Percentiles rank a stretch among this genome's conserved stretches.
These are phyloP conservation scores for Chaetomium cochliodes DNA, from an alignment of 495 filamentous ascomycete genomes.

Conservation along the genomic window DNA sequence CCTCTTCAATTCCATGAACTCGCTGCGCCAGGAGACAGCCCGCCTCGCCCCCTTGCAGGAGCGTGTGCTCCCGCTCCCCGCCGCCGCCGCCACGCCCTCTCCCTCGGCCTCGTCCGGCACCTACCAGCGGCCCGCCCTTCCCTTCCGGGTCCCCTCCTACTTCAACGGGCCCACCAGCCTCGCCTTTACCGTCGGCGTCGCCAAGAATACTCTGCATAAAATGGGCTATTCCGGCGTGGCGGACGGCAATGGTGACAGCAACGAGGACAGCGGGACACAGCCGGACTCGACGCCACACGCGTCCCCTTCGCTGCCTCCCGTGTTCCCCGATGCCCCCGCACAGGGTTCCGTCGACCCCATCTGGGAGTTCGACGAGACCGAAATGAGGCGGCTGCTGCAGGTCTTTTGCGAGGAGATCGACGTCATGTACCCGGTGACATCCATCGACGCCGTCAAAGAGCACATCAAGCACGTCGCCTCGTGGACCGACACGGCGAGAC, in stretches of 20 bases:
- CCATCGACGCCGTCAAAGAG: constrained; percentile 63
- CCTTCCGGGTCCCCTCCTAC: constrained; percentile 52
- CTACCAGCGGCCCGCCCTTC: constrained; percentile 22
- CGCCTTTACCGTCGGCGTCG: constrained; percentile 81
- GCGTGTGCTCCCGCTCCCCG: constrained; percentile 36
- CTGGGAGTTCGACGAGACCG: constrained; percentile 67
- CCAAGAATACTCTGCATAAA: constrained; percentile 79
- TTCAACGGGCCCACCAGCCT: constrained; percentile 87
- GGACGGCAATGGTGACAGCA: constrained; percentile 57
- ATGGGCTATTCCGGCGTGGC: constrained; percentile 72
- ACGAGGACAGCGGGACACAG: constrained; percentile 51
- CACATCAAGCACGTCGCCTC: constrained; percentile 65
- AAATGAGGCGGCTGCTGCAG: constrained; percentile 66
- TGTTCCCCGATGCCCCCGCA: constrained; percentile 35
- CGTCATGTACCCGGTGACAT: constrained; percentile 79
- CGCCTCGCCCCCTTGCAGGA: constrained; percentile 46
- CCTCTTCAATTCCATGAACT: constrained; percentile 67
- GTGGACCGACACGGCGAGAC: constrained; percentile 59
- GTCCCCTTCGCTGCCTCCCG: constrained; percentile 41
- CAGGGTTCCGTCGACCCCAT: constrained; percentile 62
- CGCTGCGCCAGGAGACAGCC: constrained; percentile 52
- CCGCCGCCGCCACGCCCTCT: constrained; percentile 35
- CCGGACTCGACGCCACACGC: constrained; percentile 55
- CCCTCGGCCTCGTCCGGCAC: constrained; percentile 39
- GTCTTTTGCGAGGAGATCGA: constrained; percentile 83